Evolutionary conservation across 78 protist genomes (phyloP).

Genomic region (Speleostelium caveatum): DNA sequence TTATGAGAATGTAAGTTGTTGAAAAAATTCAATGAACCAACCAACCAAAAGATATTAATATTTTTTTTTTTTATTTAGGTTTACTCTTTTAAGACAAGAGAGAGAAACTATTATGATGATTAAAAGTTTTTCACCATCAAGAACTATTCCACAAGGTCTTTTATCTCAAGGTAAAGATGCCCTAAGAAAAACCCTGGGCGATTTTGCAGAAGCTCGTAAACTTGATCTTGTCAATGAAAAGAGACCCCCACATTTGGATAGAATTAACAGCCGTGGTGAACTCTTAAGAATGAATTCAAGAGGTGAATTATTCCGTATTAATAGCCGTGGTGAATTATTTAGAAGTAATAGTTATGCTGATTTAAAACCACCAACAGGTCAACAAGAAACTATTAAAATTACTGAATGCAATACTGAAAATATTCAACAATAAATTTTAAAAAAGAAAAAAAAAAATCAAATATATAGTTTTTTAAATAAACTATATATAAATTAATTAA

Average conservation of each 20-base stretch:
- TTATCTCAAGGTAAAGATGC: slow-evolving; percentile 87
- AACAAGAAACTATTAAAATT: slow-evolving; percentile 65
- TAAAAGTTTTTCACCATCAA: slow-evolving; percentile 89
- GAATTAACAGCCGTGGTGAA: slow-evolving; percentile 59
- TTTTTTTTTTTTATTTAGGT: no score
- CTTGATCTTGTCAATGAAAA: slow-evolving; percentile 77
- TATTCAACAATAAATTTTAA: no score
- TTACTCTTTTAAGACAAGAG: slow-evolving; percentile 88
- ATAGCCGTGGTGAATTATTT: slow-evolving; percentile 53
- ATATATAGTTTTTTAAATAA: no score
- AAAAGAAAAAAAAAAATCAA: no score
- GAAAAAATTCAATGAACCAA: no score
- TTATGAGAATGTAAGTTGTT: slow-evolving; percentile 94
- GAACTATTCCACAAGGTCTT: slow-evolving; percentile 91
- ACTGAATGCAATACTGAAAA: slow-evolving; percentile 39
- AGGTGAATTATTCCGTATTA: slow-evolving; percentile 71
- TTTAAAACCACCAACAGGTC: slow-evolving; percentile 44
- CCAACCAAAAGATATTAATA: no score
- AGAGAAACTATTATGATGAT: slow-evolving; percentile 91
- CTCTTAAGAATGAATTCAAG: slow-evolving; percentile 61
- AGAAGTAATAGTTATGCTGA: slow-evolving; percentile 56
- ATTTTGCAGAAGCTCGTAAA: slow-evolving; percentile 80
- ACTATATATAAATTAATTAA: neutral
- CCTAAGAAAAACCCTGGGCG: slow-evolving; percentile 56
- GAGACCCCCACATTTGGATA: slow-evolving; percentile 72